phyloP scores from a whole-genome alignment of 139 green algal genomes.

The Spirogloea muscicola region DNA sequence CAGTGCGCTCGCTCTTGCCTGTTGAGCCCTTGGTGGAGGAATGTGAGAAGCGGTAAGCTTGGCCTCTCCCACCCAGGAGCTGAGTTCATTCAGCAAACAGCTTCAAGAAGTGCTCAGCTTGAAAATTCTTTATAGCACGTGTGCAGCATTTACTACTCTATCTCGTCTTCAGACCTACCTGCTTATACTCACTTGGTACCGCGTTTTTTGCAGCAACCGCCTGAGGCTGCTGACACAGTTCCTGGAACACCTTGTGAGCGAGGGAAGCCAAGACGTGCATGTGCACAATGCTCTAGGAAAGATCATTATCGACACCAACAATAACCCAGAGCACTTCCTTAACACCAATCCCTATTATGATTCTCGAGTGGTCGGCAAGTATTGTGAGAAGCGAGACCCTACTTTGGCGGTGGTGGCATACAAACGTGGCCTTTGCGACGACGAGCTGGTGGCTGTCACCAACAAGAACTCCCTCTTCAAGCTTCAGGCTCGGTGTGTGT shows the following conservation, averaged over 20 bases:
- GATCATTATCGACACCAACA: conserved; percentile 99
- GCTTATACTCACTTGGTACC: too few species aligned
- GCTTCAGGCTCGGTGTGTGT: conserved; percentile 74
- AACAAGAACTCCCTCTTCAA: conserved; percentile 98
- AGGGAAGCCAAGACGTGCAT: conserved; percentile 85
- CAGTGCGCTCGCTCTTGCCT: conserved; percentile 81
- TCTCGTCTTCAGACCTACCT: too few species aligned
- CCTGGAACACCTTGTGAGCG: conserved; percentile 95
- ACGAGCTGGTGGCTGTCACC: conserved; percentile 92
- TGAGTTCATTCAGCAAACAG: background rate
- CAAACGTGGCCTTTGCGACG: conserved; percentile 93
- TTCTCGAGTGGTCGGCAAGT: conserved; percentile 80
- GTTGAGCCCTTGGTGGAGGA: conserved; percentile 74
- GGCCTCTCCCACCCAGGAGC: background rate
- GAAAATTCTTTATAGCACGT: too few species aligned
- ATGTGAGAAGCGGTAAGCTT: conserved; percentile 64
- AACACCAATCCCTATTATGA: conserved; percentile 99
- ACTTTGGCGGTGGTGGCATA: conserved; percentile 92
- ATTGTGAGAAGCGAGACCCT: conserved; percentile 97
- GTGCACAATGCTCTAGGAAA: conserved; percentile 99
- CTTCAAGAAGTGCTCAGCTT: too few species aligned
- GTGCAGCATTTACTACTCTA: too few species aligned
- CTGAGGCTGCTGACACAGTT: conserved; percentile 95
- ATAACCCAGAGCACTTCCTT: conserved; percentile 99
- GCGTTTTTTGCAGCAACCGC: conserved; percentile 68